Evolutionary conservation across 1,284 basidiomycete species (phyloP).

Genomic region (Phylloboletellus chloephorus): DNA sequence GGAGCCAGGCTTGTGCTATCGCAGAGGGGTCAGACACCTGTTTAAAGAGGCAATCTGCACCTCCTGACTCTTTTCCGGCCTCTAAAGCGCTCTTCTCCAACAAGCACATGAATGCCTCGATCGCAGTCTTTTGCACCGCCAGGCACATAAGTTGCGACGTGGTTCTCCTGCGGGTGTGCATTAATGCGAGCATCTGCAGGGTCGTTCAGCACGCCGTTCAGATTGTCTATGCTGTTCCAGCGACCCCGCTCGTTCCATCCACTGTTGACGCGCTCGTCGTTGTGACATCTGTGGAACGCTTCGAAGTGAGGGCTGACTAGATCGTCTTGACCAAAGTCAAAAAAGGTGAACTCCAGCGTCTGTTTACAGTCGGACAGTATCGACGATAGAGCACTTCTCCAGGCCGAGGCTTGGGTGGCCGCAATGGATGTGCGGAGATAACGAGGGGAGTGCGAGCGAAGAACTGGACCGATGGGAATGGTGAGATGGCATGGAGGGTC

Average conservation of each 20-base stretch:
- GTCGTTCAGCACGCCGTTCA: conserved; percentile 38
- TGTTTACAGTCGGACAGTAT: conserved; percentile 41
- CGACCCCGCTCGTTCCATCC: conserved; percentile 47
- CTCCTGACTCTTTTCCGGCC: conserved; percentile 38
- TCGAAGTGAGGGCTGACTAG: conserved; percentile 36
- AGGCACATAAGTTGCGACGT: conserved; percentile 39
- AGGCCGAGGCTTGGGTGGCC: conserved; percentile 46
- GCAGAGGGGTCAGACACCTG: neutral
- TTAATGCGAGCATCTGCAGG: conserved; percentile 26
- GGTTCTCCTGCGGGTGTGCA: conserved; percentile 34
- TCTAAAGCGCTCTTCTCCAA: conserved; percentile 46
- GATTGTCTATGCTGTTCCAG: conserved; percentile 46
- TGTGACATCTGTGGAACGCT: conserved; percentile 50
- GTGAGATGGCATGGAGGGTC: conserved; percentile 20
- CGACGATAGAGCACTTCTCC: conserved; percentile 46
- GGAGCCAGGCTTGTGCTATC: conserved; percentile 43
- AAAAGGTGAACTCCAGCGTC: conserved; percentile 41
- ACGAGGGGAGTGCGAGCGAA: conserved; percentile 48
- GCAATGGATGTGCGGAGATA: conserved; percentile 48
- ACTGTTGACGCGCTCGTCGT: conserved; percentile 43
- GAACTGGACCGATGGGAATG: conserved; percentile 38
- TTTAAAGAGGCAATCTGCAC: neutral
- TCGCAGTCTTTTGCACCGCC: conserved; percentile 44
- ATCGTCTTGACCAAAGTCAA: conserved; percentile 36
- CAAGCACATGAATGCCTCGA: conserved; percentile 44